Conservation (phyloP, 495 filamentous ascomycete species). For the Penicillium herquei region DNA sequence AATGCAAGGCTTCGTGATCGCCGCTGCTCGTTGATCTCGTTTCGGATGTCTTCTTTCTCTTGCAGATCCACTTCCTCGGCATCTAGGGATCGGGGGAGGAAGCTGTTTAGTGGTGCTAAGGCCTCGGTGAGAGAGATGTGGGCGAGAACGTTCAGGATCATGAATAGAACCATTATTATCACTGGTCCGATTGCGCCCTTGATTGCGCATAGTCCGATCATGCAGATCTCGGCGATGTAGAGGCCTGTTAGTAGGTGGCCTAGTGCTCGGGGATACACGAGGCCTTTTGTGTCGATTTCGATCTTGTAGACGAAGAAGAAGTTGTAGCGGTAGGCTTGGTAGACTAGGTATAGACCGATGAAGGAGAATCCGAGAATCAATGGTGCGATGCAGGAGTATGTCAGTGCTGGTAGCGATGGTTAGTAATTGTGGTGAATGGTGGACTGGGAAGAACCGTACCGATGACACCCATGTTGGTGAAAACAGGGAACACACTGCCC, state of each 20-base stretch:
- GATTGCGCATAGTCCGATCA: constrained; percentile 82
- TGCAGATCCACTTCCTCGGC: constrained; percentile 44
- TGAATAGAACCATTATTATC: constrained; percentile 73
- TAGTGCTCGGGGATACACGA: constrained; percentile 81
- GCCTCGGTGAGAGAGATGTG: constrained; percentile 75
- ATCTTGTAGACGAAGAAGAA: constrained; percentile 84
- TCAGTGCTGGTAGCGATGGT: constrained; percentile 48
- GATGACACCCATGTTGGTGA: constrained; percentile 85
- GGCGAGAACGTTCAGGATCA: constrained; percentile 73
- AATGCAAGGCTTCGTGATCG: constrained; percentile 36
- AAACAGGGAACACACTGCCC: constrained; percentile 84
- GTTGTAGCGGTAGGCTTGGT: constrained; percentile 90
- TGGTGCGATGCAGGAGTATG: constrained; percentile 83
- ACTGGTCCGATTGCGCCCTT: constrained; percentile 68
- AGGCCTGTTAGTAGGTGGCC: constrained; percentile 83
- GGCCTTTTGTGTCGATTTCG: constrained; percentile 80
- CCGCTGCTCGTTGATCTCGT: constrained; percentile 22
- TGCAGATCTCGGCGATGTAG: constrained; percentile 77
- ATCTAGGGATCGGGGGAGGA: constrained; percentile 61
- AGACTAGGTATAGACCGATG: constrained; percentile 75
- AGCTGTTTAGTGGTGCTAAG: constrained; percentile 70
- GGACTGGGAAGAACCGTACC: constrained; percentile 31
- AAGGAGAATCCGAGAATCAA: constrained; percentile 81
- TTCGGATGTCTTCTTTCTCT: constrained; percentile 34
- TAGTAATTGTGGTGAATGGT: background rate